Evolutionary conservation across 2,329 filamentous ascomycete species (phyloP), one percentile per base, ranked within the genome.

Genomic region (Alternaria conjuncta): DNA sequence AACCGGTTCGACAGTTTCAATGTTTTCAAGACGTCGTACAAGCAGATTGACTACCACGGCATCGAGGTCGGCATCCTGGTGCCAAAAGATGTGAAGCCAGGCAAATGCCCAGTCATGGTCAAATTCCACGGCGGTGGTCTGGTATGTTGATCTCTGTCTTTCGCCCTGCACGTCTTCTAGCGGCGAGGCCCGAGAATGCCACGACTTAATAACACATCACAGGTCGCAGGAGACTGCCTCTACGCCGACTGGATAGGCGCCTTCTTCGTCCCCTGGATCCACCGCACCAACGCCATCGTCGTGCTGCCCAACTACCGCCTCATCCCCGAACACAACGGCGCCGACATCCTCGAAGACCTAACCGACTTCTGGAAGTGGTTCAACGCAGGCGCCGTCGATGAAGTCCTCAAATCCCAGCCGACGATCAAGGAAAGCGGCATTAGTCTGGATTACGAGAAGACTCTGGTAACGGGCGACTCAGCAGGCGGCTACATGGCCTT

Each of bases 301-400:
- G 69, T 87, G 7, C 75, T 80, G 2, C 82, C 84, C 0, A 83
- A 85, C 71, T 85, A 87, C 75, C 84, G 85, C 9, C 81, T 87
- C 4, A 64, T 85, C n/a, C 85, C 85, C 21, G 84, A 86, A 61
- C 76, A 82, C 57, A 82, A 60, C 20, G 83, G 83, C 32, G 51
- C 74, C 3, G 82, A 86, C 15, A 83, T 86, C 60, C 76, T 86
- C 23, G 70, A 80, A 6, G 85, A 87, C 67, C 63, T 86, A 1
- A 57, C 73, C 9, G 82, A 84, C 64, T 84, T 86, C 70, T 87
- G 83, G 83, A 64, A 63, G 6, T 87, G 85, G 85, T 66, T 84
- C 44, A 49, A 62, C 21, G 25, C 30, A 9, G 68, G 60, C 20
- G 56, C 61, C 1, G 36, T 73, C 11, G 18, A 47, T 4, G 36